phyloP scores from a whole-genome alignment of 2,329 filamentous ascomycete species.

The Fusarium armeniacum region DNA sequence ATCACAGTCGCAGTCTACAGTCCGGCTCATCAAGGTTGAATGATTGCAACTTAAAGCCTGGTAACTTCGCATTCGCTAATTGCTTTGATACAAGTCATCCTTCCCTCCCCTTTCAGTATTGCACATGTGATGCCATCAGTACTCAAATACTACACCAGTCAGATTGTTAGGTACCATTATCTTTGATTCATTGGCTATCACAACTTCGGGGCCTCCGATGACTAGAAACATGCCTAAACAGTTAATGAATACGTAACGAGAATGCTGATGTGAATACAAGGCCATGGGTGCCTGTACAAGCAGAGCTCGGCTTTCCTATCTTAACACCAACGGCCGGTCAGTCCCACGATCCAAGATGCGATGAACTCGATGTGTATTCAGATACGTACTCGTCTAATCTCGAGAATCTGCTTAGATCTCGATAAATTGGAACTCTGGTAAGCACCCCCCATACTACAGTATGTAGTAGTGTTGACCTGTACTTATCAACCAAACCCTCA shows the following conservation, averaged over 20 bases:
- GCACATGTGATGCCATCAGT: not conserved
- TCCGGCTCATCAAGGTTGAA: not conserved
- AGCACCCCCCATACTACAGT: conserved; percentile 11
- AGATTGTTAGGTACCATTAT: not conserved
- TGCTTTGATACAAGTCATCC: not conserved
- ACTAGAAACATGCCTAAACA: not conserved
- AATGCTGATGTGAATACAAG: not conserved
- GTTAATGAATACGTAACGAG: not conserved
- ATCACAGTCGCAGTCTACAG: not conserved
- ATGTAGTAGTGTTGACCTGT: not conserved
- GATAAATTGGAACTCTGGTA: conserved; percentile 22
- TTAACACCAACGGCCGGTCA: not conserved
- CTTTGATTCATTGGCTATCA: not conserved
- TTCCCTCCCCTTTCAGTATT: not conserved
- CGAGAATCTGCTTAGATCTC: conserved; percentile 40
- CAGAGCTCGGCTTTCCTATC: not conserved
- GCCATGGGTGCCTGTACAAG: not conserved
- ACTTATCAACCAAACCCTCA: not conserved
- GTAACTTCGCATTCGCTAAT: conserved; percentile 5
- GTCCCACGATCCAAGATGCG: not conserved
- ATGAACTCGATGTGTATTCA: conserved; percentile 5
- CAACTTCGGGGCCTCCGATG: not conserved
- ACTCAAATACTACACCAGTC: not conserved
- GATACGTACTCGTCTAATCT: conserved; percentile 32
- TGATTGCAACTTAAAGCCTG: not conserved